phyloP scores from a whole-genome alignment of 352 stramenopile genomes.

The Pythium diclinum region DNA sequence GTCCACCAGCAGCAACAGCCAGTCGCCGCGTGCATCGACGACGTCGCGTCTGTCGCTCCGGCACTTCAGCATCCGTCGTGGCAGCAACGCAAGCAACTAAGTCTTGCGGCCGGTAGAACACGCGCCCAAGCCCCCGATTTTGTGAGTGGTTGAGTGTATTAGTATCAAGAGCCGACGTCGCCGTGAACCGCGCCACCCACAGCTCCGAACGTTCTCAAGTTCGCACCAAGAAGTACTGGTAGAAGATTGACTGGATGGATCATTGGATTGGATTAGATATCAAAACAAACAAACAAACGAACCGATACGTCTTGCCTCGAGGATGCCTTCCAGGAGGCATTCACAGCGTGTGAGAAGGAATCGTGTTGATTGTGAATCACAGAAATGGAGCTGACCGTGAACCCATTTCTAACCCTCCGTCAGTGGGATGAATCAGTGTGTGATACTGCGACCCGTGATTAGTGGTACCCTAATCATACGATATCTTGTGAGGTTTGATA shows the following conservation, averaged over 20 bases:
- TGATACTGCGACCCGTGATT: too few relatives aligned
- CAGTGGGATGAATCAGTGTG: too few relatives aligned
- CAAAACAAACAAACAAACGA: background rate
- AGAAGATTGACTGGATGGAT: slow-evolving; percentile 1
- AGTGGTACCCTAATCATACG: too few relatives aligned
- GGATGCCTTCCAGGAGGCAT: too few relatives aligned
- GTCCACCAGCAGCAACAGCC: slow-evolving; percentile 21
- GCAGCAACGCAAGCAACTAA: slow-evolving; percentile 30
- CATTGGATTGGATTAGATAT: slow-evolving; percentile 9
- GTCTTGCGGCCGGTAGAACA: background rate
- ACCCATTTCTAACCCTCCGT: too few relatives aligned
- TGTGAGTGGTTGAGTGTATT: slow-evolving; percentile 32
- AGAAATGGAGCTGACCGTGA: too few relatives aligned
- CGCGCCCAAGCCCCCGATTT: slow-evolving; percentile 9
- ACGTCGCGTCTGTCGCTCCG: slow-evolving; percentile 30
- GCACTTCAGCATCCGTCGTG: slow-evolving; percentile 35
- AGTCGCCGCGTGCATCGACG: slow-evolving; percentile 28
- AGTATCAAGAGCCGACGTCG: slow-evolving; percentile 25
- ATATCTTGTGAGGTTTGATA: too few relatives aligned
- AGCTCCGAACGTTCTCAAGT: background rate
- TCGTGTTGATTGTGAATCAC: too few relatives aligned
- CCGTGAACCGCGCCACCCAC: slow-evolving; percentile 7
- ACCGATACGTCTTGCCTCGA: background rate
- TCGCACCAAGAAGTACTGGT: slow-evolving; percentile 7
- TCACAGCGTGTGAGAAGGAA: too few relatives aligned